Evolutionary conservation across 78 protist genomes (phyloP).

Genomic region (Chrysochromulina parva): DNA sequence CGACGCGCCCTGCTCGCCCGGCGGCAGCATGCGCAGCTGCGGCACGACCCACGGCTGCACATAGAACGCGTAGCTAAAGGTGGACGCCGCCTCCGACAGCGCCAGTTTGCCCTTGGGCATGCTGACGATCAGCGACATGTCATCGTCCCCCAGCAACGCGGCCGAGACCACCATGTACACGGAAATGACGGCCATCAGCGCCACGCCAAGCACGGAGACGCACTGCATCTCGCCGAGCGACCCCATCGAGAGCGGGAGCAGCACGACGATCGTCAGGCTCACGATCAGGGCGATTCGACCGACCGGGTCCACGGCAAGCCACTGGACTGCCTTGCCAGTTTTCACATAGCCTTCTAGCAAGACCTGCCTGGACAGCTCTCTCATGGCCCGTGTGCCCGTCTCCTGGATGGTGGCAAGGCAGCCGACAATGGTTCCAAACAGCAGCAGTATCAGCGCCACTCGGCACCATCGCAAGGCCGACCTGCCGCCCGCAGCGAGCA

Average conservation of each 20-base stretch:
- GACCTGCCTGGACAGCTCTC: too few species aligned
- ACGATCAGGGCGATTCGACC: background rate
- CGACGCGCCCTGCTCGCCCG: background rate
- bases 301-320: too few species aligned
- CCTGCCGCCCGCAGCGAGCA: background rate
- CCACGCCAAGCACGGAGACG: background rate
- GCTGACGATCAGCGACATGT: too few species aligned
- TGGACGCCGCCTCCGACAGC: background rate
- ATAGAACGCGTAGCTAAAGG: background rate
- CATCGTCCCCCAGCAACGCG: too few species aligned
- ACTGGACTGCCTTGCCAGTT: too few species aligned
- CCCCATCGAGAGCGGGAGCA: background rate
- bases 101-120: too few species aligned
- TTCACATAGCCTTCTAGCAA: too few species aligned
- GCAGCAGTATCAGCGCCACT: background rate
- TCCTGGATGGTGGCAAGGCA: background rate
- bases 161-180: background rate
- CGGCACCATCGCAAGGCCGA: background rate
- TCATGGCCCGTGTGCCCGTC: background rate
- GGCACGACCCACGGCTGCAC: background rate
- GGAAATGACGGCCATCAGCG: background rate
- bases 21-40: background rate
- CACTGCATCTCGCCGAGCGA: background rate
- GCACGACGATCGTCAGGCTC: background rate
- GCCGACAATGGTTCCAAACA: background rate